phyloP scores from a whole-genome alignment of 129 eudicot genomes.

The Deinandra increscens region DNA sequence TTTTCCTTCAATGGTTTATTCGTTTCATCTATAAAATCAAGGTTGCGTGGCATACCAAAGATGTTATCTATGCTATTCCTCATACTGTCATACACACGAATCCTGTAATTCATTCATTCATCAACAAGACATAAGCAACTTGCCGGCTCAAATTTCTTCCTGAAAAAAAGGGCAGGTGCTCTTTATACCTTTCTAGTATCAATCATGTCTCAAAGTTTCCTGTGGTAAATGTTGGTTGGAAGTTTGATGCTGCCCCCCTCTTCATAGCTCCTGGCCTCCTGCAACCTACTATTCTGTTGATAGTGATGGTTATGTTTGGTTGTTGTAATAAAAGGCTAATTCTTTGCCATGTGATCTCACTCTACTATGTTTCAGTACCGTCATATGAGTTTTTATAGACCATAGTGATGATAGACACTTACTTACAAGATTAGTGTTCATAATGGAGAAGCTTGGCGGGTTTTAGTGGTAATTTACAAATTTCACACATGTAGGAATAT shows the following conservation, averaged over 20 bases:
- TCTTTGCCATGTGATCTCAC: constrained; percentile 5
- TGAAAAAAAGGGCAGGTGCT: not conserved
- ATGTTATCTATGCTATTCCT: not conserved
- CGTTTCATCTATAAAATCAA: not conserved
- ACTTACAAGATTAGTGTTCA: constrained; percentile 11
- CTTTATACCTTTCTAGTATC: not conserved
- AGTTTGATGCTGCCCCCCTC: not conserved
- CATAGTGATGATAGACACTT: constrained; percentile 2
- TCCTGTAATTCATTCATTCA: not conserved
- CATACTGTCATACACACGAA: not conserved
- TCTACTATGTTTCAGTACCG: not conserved
- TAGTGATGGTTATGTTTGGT: not conserved
- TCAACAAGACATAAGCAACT: not conserved
- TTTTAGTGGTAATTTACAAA: not conserved
- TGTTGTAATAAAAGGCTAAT: constrained; percentile 3
- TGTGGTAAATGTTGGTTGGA: constrained; percentile 4
- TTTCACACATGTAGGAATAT: not conserved
- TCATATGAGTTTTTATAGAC: not conserved
- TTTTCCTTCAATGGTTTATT: constrained; percentile 2
- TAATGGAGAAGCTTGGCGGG: constrained; percentile 20
- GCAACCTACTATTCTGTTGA: not conserved
- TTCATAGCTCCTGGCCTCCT: not conserved
- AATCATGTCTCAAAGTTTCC: not conserved
- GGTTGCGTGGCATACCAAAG: not conserved
- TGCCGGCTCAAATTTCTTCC: not conserved